Evolutionary conservation across 495 filamentous ascomycete species (phyloP).

Genomic region (Venustampulla echinocandica): DNA sequence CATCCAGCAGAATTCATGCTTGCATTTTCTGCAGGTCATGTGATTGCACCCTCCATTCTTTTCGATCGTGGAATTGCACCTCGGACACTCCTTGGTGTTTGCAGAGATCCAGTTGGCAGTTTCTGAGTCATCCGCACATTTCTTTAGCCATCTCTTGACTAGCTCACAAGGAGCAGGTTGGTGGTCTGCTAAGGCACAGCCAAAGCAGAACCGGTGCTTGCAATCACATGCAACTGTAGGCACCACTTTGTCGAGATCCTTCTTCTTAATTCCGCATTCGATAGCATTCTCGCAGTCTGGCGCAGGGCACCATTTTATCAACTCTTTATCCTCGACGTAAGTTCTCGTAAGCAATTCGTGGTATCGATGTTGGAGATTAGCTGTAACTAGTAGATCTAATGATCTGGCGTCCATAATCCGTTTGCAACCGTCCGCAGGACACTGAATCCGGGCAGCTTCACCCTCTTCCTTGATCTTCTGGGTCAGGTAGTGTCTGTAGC

Average conservation of each 20-base stretch:
- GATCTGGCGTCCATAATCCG: conserved; percentile 88
- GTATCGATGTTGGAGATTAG: conserved; percentile 69
- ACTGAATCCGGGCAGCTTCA: conserved; percentile 89
- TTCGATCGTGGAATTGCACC: conserved; percentile 92
- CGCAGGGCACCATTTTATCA: conserved; percentile 93
- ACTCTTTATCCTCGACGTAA: conserved; percentile 93
- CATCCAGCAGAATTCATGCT: conserved; percentile 99
- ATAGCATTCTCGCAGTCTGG: conserved; percentile 90
- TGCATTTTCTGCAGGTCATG: conserved; percentile 98
- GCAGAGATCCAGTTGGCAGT: conserved; percentile 99
- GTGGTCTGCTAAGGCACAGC: conserved; percentile 87
- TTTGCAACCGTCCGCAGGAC: conserved; percentile 78
- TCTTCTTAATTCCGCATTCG: conserved; percentile 78
- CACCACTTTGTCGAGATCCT: conserved; percentile 73
- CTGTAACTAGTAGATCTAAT: conserved; percentile 69
- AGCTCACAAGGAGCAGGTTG: conserved; percentile 86
- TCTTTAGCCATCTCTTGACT: conserved; percentile 95
- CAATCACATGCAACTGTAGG: conserved; percentile 83
- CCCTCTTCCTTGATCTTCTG: conserved; percentile 94
- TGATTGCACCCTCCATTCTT: conserved; percentile 99
- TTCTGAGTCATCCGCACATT: conserved; percentile 96
- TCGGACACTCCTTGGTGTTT: conserved; percentile 96
- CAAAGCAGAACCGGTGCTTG: conserved; percentile 85
- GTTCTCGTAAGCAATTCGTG: conserved; percentile 81
- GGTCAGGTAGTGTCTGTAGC: conserved; percentile 80